Percentiles rank a stretch among this genome's conserved stretches.
These are phyloP conservation scores for Brettanomyces sp. DNA, from an alignment of 805 yeast species.

Conservation along the genomic window DNA sequence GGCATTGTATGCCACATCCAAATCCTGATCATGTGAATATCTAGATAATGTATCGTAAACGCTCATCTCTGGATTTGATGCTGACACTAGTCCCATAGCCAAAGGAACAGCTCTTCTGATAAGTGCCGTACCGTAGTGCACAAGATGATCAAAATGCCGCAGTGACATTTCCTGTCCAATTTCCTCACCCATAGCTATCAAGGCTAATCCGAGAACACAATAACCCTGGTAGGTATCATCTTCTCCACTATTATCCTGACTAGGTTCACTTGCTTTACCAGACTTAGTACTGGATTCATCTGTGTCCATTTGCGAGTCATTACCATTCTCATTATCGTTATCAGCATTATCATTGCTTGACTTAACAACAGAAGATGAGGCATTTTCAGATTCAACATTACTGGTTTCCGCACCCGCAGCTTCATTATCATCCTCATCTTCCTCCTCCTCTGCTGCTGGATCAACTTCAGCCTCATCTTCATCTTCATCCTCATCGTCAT, in stretches of 20 bases:
- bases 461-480: conserved; percentile 26
- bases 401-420: conserved; percentile 25
- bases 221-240: conserved; percentile 68
- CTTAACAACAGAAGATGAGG: conserved; percentile 35
- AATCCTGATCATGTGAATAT: conserved; percentile 90
- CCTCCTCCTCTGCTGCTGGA: conserved; percentile 16
- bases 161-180: conserved; percentile 96
- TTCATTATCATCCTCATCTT: conserved; percentile 20
- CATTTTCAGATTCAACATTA: conserved; percentile 42
- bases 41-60: conserved; percentile 94
- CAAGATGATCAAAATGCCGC: conserved; percentile 93
- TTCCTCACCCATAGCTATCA: conserved; percentile 95
- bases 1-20: conserved; percentile 90
- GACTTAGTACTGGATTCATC: conserved; percentile 16
- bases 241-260: conserved; percentile 22
- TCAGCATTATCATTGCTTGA: conserved; percentile 29
- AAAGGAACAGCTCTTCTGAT: conserved; percentile 92
- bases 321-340: conserved; percentile 14
- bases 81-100: conserved; percentile 93
- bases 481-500: conserved; percentile 37
- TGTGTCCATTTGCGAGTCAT: conserved; percentile 15
- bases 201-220: conserved; percentile 90
- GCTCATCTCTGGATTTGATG: conserved; percentile 93
- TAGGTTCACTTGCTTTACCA: conserved; percentile 23
- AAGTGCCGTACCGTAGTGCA: conserved; percentile 93